Evolutionary conservation across 345 rosid species (phyloP), one percentile per base, ranked within the genome.

Genomic region (Orychophragmus violaceus): DNA sequence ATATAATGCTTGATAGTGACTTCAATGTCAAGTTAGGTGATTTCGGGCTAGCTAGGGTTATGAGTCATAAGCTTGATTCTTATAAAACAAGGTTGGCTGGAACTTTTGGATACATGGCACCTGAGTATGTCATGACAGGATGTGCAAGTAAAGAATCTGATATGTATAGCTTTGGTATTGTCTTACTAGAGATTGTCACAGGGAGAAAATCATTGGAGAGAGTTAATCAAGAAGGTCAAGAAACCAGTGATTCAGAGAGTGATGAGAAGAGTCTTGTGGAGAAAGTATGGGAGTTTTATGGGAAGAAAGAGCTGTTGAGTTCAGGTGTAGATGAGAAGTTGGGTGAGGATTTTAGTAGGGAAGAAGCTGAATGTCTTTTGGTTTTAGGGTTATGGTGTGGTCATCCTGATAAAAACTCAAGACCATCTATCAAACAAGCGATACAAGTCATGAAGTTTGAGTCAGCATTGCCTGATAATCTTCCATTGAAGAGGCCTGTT

Each of bases 21-120:
- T 82, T 75, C 52, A 77, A 77, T 56, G 83, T 41, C 3, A 83
- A 81, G 74, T 39, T 81, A 5, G 87, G 87, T n/a, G 79, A 83
- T 55, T 83, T 81, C 1, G 82, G 83, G 8, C 28, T 81, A 32
- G 84, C 83, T 17, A 27, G 79, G 56, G 42, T 59, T 13, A 58
- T 73, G 76, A 67, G 72, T 60, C 84, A 80, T 62, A 78, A 80
- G 44, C 49, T 76, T 32, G 82, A 72, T 8, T 66, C 75, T 0
- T 73, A 71, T 18, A 76, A 80, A 5, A 80, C 75, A 5, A 73
- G 76, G 0, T 53, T 80, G 55, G 79, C 76, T 4, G 82, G 84
- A 23, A 83, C 84, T 4, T 60, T 78, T 16, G 82, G 87, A 3
- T 80, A 83, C 73, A 62, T 82, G 79, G 79, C 83, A 16, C 77